Evolutionary conservation across 805 yeast species (phyloP).

Genomic region (Wickerhamomyces chambardii): DNA sequence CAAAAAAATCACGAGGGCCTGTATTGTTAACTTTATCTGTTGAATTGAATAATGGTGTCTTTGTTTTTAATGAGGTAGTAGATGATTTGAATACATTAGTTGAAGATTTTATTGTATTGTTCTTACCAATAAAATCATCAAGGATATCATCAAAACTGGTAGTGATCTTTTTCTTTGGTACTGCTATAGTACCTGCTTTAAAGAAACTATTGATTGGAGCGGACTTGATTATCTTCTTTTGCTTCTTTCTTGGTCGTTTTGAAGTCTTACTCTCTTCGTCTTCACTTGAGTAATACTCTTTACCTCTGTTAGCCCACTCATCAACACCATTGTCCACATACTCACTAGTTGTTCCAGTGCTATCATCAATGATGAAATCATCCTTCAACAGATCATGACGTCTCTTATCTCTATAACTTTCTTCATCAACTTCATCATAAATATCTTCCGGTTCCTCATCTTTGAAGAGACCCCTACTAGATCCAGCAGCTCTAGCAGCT

Average conservation of each 20-base stretch:
- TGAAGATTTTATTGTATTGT: conserved; percentile 4
- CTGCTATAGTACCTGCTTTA: conserved; percentile 26
- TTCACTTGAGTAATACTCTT: conserved; percentile 46
- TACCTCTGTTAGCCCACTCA: conserved; percentile 63
- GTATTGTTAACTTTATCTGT: conserved; percentile 16
- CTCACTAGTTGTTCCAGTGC: conserved; percentile 57
- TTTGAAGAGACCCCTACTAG: conserved; percentile 27
- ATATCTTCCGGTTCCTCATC: conserved; percentile 47
- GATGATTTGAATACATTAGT: conserved; percentile 7
- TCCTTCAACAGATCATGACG: conserved; percentile 77
- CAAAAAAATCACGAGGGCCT: conserved; percentile 6
- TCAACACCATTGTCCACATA: conserved; percentile 91
- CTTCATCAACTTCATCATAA: conserved; percentile 86
- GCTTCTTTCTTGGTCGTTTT: conserved; percentile 11
- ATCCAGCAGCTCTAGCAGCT: conserved; percentile 52
- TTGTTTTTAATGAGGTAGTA: conserved; percentile 2
- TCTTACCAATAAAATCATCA: conserved; percentile 36
- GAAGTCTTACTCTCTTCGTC: conserved; percentile 29
- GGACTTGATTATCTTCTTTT: conserved; percentile 25
- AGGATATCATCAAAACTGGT: conserved; percentile 64
- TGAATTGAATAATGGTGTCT: conserved; percentile 15
- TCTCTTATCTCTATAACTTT: conserved; percentile 64
- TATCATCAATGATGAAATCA: conserved; percentile 91
- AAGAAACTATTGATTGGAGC: conserved; percentile 45
- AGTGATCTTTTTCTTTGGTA: conserved; percentile 31